phyloP scores from a whole-genome alignment of 805 yeast genomes.

The Brettanomyces custersianus region DNA sequence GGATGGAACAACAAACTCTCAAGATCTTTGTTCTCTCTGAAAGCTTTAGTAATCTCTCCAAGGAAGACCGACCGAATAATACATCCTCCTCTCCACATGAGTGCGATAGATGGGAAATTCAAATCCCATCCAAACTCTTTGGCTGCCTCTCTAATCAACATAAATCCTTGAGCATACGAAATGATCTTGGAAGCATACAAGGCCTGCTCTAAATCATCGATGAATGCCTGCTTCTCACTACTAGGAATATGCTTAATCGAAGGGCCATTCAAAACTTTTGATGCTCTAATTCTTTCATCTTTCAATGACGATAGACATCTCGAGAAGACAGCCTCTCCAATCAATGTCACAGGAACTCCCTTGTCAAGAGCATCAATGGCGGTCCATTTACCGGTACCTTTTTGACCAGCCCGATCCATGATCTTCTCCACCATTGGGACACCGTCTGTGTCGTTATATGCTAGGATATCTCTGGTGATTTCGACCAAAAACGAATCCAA shows the following conservation, averaged over 20 bases:
- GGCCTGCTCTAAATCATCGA: slow-evolving; percentile 95
- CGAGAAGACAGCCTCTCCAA: slow-evolving; percentile 97
- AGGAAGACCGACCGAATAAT: slow-evolving; percentile 97
- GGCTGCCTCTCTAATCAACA: slow-evolving; percentile 98
- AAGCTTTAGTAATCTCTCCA: slow-evolving; percentile 94
- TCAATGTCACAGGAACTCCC: slow-evolving; percentile 96
- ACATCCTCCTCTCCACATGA: slow-evolving; percentile 99
- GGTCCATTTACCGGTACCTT: slow-evolving; percentile 99
- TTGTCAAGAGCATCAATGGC: slow-evolving; percentile 95
- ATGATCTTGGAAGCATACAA: slow-evolving; percentile 96
- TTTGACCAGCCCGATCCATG: slow-evolving; percentile 95
- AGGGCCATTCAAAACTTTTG: slow-evolving; percentile 76
- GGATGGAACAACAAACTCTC: slow-evolving; percentile 94
- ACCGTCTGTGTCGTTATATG: slow-evolving; percentile 83
- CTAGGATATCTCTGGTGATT: slow-evolving; percentile 91
- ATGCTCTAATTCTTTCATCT: slow-evolving; percentile 82
- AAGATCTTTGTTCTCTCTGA: slow-evolving; percentile 84
- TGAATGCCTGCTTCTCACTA: slow-evolving; percentile 73
- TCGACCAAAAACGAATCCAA: slow-evolving; percentile 94
- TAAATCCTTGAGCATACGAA: slow-evolving; percentile 98
- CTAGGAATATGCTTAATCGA: slow-evolving; percentile 48
- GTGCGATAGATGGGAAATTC: slow-evolving; percentile 96
- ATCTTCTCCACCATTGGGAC: slow-evolving; percentile 93
- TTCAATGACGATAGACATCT: slow-evolving; percentile 93
- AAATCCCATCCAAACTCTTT: slow-evolving; percentile 93